Conservation (phyloP, 495 filamentous ascomycete genomes). For the Ramalina intermedia region DNA sequence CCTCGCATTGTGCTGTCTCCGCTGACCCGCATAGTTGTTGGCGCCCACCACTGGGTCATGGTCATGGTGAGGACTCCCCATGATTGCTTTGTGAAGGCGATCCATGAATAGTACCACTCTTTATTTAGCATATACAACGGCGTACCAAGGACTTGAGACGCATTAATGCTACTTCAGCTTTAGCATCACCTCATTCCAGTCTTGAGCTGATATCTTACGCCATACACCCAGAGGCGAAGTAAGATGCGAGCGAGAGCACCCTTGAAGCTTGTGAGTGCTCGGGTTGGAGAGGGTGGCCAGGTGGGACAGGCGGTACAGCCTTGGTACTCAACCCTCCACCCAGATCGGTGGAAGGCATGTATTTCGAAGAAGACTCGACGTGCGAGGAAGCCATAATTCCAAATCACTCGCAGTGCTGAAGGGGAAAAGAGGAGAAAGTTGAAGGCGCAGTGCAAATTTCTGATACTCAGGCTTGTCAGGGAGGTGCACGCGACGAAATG, state of each 20-base stretch:
- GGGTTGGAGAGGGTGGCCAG: conserved; percentile 3
- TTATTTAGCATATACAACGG: conserved; percentile 56
- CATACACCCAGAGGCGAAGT: conserved; percentile 14
- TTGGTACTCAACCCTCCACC: conserved; percentile 11
- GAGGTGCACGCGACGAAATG: no score
- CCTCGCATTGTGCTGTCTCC: conserved; percentile 59
- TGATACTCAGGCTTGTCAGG: no score
- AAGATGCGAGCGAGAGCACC: conserved; percentile 11
- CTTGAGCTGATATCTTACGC: conserved; percentile 8
- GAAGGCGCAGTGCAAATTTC: no score
- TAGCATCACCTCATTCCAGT: background rate
- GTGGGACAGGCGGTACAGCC: conserved; percentile 5
- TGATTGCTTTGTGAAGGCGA: conserved; percentile 60
- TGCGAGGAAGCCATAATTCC: background rate
- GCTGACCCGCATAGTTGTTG: conserved; percentile 59
- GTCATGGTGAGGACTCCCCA: conserved; percentile 62
- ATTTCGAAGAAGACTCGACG: background rate
- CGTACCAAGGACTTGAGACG: conserved; percentile 51
- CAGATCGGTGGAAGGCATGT: background rate
- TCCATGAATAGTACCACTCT: conserved; percentile 61
- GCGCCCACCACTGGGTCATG: conserved; percentile 71
- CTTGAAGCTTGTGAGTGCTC: conserved; percentile 15
- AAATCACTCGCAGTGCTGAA: no score
- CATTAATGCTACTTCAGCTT: conserved; percentile 34
- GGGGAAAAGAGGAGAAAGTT: no score